These are phyloP conservation scores for Niveomyces coronatus DNA, from an alignment of 2,329 filamentous ascomycete species.

Conservation along the genomic window DNA sequence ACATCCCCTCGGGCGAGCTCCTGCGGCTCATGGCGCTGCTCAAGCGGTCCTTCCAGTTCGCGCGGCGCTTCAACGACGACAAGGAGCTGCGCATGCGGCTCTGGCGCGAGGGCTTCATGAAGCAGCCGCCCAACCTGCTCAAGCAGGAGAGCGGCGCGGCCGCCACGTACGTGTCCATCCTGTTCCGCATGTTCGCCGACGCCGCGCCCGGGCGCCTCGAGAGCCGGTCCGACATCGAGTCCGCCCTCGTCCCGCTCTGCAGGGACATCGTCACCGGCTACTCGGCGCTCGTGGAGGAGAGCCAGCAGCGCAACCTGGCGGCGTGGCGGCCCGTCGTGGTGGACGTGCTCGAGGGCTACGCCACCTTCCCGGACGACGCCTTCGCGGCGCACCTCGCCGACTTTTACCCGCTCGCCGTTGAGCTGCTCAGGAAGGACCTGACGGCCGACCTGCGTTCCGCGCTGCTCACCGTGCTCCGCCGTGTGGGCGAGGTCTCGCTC, in stretches of 20 bases:
- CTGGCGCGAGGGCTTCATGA: conserved; percentile 99
- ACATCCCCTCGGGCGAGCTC: conserved; percentile 85
- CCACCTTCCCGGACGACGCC: conserved; percentile 66
- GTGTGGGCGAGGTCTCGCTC: conserved; percentile 70
- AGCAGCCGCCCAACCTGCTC: conserved; percentile 91
- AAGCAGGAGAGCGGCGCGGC: conserved; percentile 94
- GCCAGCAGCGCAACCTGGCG: conserved; percentile 90
- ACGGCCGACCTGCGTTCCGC: conserved; percentile 67
- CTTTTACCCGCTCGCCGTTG: conserved; percentile 81
- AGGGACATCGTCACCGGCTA: conserved; percentile 88
- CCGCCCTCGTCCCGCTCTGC: conserved; percentile 86
- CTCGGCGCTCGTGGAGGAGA: conserved; percentile 82
- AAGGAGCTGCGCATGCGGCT: conserved; percentile 89
- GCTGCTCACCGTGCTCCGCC: conserved; percentile 64
- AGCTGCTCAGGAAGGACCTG: conserved; percentile 73
- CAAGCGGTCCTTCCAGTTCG: conserved; percentile 94
- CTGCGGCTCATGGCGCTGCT: conserved; percentile 86
- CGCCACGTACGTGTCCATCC: conserved; percentile 87
- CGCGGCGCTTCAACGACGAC: conserved; percentile 94
- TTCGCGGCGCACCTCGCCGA: conserved; percentile 70
- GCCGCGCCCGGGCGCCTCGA: conserved; percentile 71
- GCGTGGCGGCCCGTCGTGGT: conserved; percentile 97
- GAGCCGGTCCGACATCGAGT: conserved; percentile 74
- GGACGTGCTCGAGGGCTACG: conserved; percentile 89
- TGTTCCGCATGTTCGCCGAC: conserved; percentile 96